These are phyloP conservation scores for Psidium friedrichsthalianum DNA, from an alignment of 345 rosid species.

Conservation along the genomic window DNA sequence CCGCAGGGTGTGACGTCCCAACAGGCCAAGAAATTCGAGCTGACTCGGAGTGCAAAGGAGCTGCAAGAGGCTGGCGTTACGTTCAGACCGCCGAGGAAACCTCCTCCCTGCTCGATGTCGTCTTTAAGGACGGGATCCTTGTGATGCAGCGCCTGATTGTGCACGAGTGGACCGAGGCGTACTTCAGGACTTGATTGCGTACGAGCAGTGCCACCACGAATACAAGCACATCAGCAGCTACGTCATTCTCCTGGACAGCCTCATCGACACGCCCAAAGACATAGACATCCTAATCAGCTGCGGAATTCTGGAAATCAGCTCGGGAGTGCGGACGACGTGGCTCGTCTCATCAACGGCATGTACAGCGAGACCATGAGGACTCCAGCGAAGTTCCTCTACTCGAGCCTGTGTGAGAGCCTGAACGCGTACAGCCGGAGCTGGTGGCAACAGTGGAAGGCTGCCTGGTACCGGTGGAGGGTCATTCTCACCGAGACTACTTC, in stretches of 20 bases:
- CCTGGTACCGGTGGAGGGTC: constrained; percentile 3
- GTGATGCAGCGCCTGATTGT: neutral
- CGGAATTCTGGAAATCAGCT: neutral
- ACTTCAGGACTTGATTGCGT: constrained; percentile 12
- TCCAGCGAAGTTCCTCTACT: neutral
- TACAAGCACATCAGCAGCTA: neutral
- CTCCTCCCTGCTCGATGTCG: neutral
- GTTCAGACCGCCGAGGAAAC: neutral
- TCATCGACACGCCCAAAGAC: neutral
- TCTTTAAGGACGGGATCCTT: neutral
- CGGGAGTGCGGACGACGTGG: neutral
- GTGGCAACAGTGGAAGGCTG: neutral
- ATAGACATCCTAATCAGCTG: neutral
- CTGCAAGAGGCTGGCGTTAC: neutral
- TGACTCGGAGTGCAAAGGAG: neutral
- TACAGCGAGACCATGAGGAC: neutral
- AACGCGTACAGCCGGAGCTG: neutral
- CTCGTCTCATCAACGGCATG: neutral
- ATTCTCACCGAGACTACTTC: neutral
- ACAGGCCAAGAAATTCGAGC: neutral
- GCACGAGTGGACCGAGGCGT: constrained; percentile 4
- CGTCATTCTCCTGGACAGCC: constrained; percentile 1
- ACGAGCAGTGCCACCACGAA: constrained; percentile 6
- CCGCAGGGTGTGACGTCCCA: neutral
- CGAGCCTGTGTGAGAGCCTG: neutral